These are phyloP conservation scores for Saccharomycopsis babjevae DNA, from an alignment of 805 yeast species.

Conservation along the genomic window DNA sequence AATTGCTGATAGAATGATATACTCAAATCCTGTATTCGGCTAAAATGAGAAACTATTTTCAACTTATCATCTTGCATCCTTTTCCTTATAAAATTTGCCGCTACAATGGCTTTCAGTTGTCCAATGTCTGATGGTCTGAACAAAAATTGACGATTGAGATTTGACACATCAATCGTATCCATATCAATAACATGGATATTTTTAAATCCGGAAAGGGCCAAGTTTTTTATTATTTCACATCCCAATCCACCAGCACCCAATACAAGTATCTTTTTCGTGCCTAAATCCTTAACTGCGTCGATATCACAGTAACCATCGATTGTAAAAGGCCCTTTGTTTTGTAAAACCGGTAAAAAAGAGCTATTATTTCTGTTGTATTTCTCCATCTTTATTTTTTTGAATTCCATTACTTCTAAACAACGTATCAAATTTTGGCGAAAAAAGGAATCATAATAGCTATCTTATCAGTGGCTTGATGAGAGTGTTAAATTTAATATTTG, in stretches of 20 bases:
- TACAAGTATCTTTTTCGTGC: conserved; percentile 29
- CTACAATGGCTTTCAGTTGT: conserved; percentile 52
- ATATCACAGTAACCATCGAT: background rate
- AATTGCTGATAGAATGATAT: conserved; percentile 57
- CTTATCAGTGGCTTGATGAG: too few relatives aligned
- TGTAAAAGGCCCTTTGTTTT: conserved; percentile 11
- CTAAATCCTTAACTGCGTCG: background rate
- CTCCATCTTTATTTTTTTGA: conserved; percentile 4
- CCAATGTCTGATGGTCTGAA: conserved; percentile 57
- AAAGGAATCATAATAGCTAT: too few relatives aligned
- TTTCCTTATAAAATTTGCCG: conserved; percentile 43
- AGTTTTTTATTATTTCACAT: conserved; percentile 66
- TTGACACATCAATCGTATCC: conserved; percentile 75
- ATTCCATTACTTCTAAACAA: background rate
- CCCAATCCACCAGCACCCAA: conserved; percentile 83
- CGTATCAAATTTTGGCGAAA: too few relatives aligned
- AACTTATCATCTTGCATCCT: conserved; percentile 33
- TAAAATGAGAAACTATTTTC: conserved; percentile 46
- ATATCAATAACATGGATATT: conserved; percentile 64
- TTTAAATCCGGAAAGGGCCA: conserved; percentile 59
- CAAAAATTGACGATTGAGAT: conserved; percentile 66
- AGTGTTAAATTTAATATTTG: too few relatives aligned
- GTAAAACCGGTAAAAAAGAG: conserved; percentile 4
- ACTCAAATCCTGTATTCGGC: conserved; percentile 55
- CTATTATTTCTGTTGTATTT: background rate